Base-by-base conservation (phyloP, 2,329 filamentous ascomycete species). In the Pseudonectria foliicola region DNA sequence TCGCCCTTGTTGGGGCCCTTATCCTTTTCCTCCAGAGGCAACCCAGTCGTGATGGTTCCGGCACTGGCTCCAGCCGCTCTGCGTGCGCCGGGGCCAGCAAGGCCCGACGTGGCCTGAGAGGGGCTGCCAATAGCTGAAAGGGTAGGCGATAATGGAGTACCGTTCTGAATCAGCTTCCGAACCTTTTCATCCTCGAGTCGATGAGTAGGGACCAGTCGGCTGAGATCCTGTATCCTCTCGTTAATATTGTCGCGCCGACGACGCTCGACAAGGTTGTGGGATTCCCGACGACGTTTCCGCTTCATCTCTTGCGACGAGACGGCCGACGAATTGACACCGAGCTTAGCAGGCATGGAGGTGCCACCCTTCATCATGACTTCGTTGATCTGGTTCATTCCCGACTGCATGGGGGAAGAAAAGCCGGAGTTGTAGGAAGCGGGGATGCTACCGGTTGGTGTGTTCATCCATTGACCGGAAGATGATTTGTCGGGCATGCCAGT, bases 1-100 rank as follows among this genome's bases (percentile, higher is more conserved):
- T 98, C 92, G 31, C 92, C 92, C 66, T 98, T 98, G 70, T 96
- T 96, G 6, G 92, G 92, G 1, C 92, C 92, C 58, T 96, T 96
- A 65, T 98, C 92, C 60, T 96, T 96, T 49, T 96, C 92, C 52
- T 98, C 92, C 25, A 94, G 75, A 0, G 92, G 90, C 21, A 96
- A 73, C 11, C 89, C 88, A 45, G 90, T 90, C 6, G 88, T 95
- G 52, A 95, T 95, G 56, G 85, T 93, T 25, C 84, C 84, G 6
- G 80, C 71, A 6, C 61, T 62, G n/a, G 70, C 71, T 34, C 81
- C 78, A 23, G 82, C 77, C 21, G 88, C 88, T 43, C 89, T 80
- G 45, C 88, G 77, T 27, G 86, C 88, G 45, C 81, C 85, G 15
- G 85, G 85, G 12, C 87, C 88, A 33, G 88, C 89, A 36, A 95